Conservation (phyloP, 192 early-diverging fungal species). For the Podila clonocystis region DNA sequence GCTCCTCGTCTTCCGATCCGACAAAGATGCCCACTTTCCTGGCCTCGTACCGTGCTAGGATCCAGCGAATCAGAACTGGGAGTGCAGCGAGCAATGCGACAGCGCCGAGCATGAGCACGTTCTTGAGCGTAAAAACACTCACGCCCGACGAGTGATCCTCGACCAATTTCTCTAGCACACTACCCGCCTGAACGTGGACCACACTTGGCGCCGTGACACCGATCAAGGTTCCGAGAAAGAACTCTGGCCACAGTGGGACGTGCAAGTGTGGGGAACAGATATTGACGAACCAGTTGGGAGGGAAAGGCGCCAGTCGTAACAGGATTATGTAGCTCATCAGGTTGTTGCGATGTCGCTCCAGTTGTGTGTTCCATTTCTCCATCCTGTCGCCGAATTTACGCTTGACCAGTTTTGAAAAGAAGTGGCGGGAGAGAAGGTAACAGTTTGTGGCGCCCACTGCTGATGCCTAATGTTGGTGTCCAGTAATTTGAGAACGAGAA, state of each 20-base stretch:
- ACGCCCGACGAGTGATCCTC: conserved; percentile 52
- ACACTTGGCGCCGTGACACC: conserved; percentile 62
- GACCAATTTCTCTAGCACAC: conserved; percentile 60
- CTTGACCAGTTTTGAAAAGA: conserved; percentile 61
- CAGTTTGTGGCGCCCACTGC: conserved; percentile 62
- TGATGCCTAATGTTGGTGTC: conserved; percentile 53
- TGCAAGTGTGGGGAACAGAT: conserved; percentile 65
- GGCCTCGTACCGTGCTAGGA: conserved; percentile 35
- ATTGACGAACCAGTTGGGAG: conserved; percentile 70
- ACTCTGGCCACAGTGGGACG: conserved; percentile 58
- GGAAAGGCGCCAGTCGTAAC: conserved; percentile 63
- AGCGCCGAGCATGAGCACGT: conserved; percentile 55
- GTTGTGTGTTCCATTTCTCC: conserved; percentile 61
- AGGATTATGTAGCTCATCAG: conserved; percentile 70
- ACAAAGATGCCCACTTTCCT: conserved; percentile 42
- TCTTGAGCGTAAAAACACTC: conserved; percentile 55
- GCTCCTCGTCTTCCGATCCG: neutral
- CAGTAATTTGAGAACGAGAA: neutral
- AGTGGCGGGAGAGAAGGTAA: conserved; percentile 59
- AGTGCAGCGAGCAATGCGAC: conserved; percentile 56
- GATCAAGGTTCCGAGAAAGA: conserved; percentile 66
- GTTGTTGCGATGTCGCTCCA: conserved; percentile 58
- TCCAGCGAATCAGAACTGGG: conserved; percentile 57
- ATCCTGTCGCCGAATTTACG: conserved; percentile 61
- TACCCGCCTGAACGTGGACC: conserved; percentile 68